phyloP scores from a whole-genome alignment of 352 stramenopile species.

The Phytophthora uliginosa region DNA sequence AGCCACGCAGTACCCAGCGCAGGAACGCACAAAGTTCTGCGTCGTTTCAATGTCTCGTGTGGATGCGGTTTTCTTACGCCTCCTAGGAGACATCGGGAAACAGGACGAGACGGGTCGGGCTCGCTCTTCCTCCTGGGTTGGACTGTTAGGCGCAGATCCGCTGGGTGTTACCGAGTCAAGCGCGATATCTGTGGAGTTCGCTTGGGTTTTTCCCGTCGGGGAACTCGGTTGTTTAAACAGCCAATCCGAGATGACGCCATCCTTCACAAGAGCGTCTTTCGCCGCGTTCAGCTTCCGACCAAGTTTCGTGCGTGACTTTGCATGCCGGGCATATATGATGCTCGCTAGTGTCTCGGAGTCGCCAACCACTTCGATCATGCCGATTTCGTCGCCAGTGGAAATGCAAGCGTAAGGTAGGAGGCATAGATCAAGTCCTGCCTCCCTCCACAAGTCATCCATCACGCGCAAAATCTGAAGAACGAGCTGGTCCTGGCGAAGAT shows the following conservation, averaged over 20 bases:
- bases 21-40: conserved; percentile 92
- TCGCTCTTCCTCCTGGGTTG: conserved; percentile 16
- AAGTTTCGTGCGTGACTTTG: conserved; percentile 67
- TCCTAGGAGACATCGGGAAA: conserved; percentile 61
- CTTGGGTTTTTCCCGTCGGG: conserved; percentile 1
- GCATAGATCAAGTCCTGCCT: conserved; percentile 86
- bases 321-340: conserved; percentile 86
- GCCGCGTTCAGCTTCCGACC: conserved; percentile 74
- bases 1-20: conserved; percentile 94
- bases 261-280: conserved; percentile 71
- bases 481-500: conserved; percentile 95
- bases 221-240: conserved; percentile 50
- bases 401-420: conserved; percentile 91
- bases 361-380: conserved; percentile 92
- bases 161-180: conserved; percentile 28
- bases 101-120: conserved; percentile 51
- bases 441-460: conserved; percentile 93
- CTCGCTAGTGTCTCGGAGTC: conserved; percentile 90
- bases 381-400: conserved; percentile 87
- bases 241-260: conserved; percentile 80
- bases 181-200: conserved; percentile 9
- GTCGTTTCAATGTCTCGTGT: conserved; percentile 60
- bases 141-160: conserved; percentile 19
- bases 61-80: conserved; percentile 39
- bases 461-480: conserved; percentile 93